Percentiles rank a stretch among this genome's conserved stretches.
These are phyloP conservation scores for Amaranthus hypochondriacus DNA, from an alignment of 148 eudicot genomes.

Conservation along the genomic window DNA sequence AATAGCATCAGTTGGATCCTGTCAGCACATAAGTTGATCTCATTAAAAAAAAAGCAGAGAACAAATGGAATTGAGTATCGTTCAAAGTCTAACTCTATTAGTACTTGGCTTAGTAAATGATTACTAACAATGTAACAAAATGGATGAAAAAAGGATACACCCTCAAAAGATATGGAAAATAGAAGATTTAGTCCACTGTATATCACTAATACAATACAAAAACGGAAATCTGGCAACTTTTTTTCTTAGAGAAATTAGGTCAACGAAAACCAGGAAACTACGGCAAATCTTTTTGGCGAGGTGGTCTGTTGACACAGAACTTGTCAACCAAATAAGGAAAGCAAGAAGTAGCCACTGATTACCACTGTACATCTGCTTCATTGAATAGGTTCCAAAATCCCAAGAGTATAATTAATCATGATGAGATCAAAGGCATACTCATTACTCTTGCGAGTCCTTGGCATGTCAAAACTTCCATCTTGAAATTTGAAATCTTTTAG, in stretches of 20 bases:
- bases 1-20: slow-evolving; percentile 85
- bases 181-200: background rate
- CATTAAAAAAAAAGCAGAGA: background rate
- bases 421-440: background rate
- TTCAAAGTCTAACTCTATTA: background rate
- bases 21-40: slow-evolving; percentile 16
- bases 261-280: too few species aligned
- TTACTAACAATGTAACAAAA: background rate
- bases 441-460: background rate
- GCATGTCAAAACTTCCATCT: background rate
- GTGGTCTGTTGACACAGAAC: too few species aligned
- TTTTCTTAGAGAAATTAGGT: too few species aligned
- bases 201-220: too few species aligned
- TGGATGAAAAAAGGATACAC: background rate
- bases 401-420: background rate
- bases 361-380: too few species aligned
- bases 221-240: too few species aligned
- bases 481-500: background rate
- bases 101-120: background rate
- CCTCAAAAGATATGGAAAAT: background rate
- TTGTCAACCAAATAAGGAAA: too few species aligned
- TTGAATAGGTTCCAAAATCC: background rate
- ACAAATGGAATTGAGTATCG: background rate
- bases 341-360: too few species aligned
- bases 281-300: too few species aligned